phyloP scores from a whole-genome alignment of 73 alveolate species.

The Paramecium pentaurelia region DNA sequence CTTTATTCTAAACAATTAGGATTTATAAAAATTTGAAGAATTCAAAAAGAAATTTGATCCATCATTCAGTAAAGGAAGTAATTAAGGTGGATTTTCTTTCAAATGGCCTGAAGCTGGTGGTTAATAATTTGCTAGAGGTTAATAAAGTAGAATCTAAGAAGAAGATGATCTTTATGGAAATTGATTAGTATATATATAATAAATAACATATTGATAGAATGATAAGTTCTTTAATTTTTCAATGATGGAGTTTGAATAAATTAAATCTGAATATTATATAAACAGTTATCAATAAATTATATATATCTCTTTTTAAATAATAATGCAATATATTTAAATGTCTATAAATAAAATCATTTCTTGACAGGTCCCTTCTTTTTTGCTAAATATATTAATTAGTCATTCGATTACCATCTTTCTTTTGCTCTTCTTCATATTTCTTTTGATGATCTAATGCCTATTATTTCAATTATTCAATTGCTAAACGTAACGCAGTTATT shows the following conservation, averaged over 20 bases:
- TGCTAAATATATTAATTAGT: not conserved
- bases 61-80: conserved; percentile 52
- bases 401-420: not conserved
- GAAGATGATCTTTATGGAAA: conserved; percentile 49
- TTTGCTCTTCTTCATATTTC: conserved; percentile 16
- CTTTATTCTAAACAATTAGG: conserved; percentile 48
- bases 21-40: conserved; percentile 87
- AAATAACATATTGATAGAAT: too few species aligned
- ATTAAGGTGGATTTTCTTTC: conserved; percentile 38
- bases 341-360: not conserved
- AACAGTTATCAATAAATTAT: not conserved
- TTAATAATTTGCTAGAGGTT: not conserved
- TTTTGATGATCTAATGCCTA: conserved; percentile 2
- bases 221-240: too few species aligned
- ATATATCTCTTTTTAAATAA: not conserved
- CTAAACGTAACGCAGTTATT: not conserved
- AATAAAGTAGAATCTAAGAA: not conserved
- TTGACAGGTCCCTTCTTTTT: not conserved
- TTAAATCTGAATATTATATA: not conserved
- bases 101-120: conserved; percentile 61
- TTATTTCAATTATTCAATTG: not conserved
- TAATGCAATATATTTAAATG: not conserved
- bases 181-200: not conserved
- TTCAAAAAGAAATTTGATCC: conserved; percentile 93
- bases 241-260: too few species aligned